Percentiles rank a stretch among this genome's conserved stretches.
These are phyloP conservation scores for Kwoniella sp. DNA, from an alignment of 768 basidiomycete species.

Conservation along the genomic window DNA sequence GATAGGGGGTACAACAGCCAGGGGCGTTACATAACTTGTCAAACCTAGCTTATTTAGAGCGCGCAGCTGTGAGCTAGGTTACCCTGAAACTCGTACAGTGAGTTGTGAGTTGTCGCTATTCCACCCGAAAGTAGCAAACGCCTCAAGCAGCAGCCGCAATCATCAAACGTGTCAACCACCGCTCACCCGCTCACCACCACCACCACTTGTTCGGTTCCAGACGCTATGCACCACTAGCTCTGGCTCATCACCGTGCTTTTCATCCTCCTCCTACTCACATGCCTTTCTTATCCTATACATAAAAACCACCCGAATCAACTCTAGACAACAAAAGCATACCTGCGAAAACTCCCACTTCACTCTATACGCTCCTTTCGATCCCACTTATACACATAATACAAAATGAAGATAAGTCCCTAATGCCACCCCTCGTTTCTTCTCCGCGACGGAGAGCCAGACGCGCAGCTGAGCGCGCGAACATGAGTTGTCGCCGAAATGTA, in stretches of 20 bases:
- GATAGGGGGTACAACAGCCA: too few species aligned
- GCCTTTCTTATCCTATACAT: background rate
- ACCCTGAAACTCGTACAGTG: background rate
- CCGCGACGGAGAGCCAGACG: too few species aligned
- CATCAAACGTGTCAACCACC: slow-evolving; percentile 5
- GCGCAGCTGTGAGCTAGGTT: too few species aligned
- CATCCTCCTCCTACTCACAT: background rate
- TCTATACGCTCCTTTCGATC: slow-evolving; percentile 15
- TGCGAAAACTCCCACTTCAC: background rate
- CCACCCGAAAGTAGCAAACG: background rate
- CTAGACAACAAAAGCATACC: background rate
- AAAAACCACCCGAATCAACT: too few species aligned
- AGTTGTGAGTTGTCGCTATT: slow-evolving; percentile 2
- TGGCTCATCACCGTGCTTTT: background rate
- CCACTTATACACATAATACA: slow-evolving; percentile 9
- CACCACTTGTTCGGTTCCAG: background rate
- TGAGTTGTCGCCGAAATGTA: background rate
- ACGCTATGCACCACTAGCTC: background rate
- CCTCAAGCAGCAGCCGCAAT: background rate
- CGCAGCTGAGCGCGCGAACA: background rate
- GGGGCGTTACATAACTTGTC: background rate
- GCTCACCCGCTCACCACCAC: background rate
- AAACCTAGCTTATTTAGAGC: too few species aligned
- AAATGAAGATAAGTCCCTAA: slow-evolving; percentile 51
- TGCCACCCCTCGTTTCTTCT: background rate